phyloP scores from a whole-genome alignment of 768 basidiomycete species.

The Naganishia antarctica region DNA sequence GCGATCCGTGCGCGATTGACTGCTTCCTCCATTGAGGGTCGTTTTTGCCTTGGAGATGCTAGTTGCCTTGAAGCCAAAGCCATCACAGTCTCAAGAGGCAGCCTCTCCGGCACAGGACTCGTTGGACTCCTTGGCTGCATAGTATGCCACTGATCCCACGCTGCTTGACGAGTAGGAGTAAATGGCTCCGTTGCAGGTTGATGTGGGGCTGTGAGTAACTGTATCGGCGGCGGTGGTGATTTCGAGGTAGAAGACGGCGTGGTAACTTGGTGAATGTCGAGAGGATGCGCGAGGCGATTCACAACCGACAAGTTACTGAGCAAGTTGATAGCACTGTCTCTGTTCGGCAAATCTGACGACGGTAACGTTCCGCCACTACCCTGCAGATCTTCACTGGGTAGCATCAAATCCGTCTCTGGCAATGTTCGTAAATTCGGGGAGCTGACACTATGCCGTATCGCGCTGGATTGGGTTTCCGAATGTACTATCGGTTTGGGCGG shows the following conservation, averaged over 20 bases:
- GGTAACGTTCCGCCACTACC: neutral
- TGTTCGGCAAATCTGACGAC: neutral
- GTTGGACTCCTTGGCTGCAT: neutral
- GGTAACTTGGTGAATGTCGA: neutral
- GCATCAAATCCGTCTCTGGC: neutral
- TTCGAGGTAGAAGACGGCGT: neutral
- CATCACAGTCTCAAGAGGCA: slow-evolving; percentile 19
- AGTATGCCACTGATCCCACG: slow-evolving; percentile 19
- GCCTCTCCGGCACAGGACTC: slow-evolving; percentile 18
- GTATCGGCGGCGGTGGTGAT: neutral
- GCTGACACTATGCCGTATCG: slow-evolving; percentile 17
- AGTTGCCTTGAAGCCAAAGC: slow-evolving; percentile 17
- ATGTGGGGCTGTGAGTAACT: too few species aligned
- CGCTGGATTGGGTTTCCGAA: neutral
- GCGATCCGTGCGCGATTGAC: slow-evolving; percentile 25
- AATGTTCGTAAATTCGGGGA: slow-evolving; percentile 9
- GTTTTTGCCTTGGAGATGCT: slow-evolving; percentile 22
- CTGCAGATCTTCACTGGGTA: neutral
- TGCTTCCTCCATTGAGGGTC: slow-evolving; percentile 29
- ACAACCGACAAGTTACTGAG: neutral
- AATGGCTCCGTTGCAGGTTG: neutral
- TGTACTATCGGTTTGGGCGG: neutral
- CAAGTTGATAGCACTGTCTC: slow-evolving; percentile 9
- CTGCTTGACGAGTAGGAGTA: slow-evolving; percentile 9
- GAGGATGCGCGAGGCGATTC: neutral